A percentile compares a stretch with the other conserved stretches of the same genome.
Evolutionary conservation across 805 yeast species (phyloP).

Genomic region (Candida sakaeoensis): DNA sequence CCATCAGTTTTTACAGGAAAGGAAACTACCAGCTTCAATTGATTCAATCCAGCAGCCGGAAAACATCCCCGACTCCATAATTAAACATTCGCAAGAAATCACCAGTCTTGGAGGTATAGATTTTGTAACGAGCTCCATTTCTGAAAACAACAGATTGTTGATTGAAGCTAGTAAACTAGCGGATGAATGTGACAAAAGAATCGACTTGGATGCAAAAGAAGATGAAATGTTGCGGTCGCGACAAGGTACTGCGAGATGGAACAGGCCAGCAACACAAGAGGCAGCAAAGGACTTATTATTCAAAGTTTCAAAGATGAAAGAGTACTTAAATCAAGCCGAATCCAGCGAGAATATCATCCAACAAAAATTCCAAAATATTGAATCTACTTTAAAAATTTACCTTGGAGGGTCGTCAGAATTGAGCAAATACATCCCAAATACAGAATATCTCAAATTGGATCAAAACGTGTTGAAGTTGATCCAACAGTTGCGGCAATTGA

Average conservation of each 20-base stretch:
- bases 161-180: constrained; percentile 39
- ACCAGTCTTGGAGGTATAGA: constrained; percentile 49
- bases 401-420: constrained; percentile 37
- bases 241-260: constrained; percentile 57
- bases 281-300: constrained; percentile 39
- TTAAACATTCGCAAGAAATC: constrained; percentile 54
- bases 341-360: constrained; percentile 56
- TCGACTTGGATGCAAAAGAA: constrained; percentile 50
- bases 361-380: constrained; percentile 46
- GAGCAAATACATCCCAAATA: constrained; percentile 36
- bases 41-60: constrained; percentile 59
- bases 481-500: constrained; percentile 31
- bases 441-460: constrained; percentile 30
- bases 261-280: constrained; percentile 41
- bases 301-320: constrained; percentile 42
- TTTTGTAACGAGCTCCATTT: constrained; percentile 37
- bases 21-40: constrained; percentile 58
- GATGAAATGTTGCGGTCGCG: constrained; percentile 49
- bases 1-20: constrained; percentile 40
- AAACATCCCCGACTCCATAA: constrained; percentile 53
- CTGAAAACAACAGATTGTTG: constrained; percentile 44
- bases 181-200: constrained; percentile 41
- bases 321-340: constrained; percentile 53
- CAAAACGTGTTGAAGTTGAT: constrained; percentile 27
- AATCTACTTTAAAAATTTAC: constrained; percentile 41